Evolutionary conservation across 2,329 filamentous ascomycete species (phyloP).

Genomic region (Lasiodiplodia sp.): DNA sequence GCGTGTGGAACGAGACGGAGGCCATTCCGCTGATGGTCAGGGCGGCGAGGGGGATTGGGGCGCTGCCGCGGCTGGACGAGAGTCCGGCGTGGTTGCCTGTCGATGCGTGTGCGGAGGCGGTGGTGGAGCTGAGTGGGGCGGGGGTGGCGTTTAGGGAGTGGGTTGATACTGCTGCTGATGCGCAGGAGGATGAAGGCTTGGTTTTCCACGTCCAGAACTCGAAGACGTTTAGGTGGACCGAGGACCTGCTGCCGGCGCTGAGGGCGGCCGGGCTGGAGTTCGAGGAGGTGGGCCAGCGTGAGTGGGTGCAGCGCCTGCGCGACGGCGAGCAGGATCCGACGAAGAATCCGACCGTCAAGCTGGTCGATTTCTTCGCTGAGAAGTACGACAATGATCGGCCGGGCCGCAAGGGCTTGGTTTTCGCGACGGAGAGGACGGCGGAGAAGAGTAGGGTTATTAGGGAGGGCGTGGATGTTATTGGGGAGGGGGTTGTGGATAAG

Average conservation of each 20-base stretch:
- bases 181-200: neutral
- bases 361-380: slow-evolving; percentile 60
- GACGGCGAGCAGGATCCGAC: slow-evolving; percentile 55
- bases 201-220: slow-evolving; percentile 62
- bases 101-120: slow-evolving; percentile 52
- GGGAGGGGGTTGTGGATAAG: slow-evolving; percentile 23
- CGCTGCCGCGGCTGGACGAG: slow-evolving; percentile 55
- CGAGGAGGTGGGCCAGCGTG: slow-evolving; percentile 35
- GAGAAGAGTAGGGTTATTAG: slow-evolving; percentile 13
- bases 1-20: slow-evolving; percentile 59
- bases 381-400: slow-evolving; percentile 54
- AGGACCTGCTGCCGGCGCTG: slow-evolving; percentile 61
- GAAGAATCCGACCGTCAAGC: slow-evolving; percentile 56
- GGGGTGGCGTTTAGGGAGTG: neutral
- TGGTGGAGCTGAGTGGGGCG: slow-evolving; percentile 46
- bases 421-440: slow-evolving; percentile 27
- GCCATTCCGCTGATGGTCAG: slow-evolving; percentile 59
- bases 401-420: slow-evolving; percentile 46
- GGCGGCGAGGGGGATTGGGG: slow-evolving; percentile 54
- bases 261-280: slow-evolving; percentile 48
- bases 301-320: slow-evolving; percentile 40
- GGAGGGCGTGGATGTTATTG: slow-evolving; percentile 29
- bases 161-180: neutral
- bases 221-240: slow-evolving; percentile 58
- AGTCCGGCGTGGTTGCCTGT: slow-evolving; percentile 47